Conservation (phyloP, 768 basidiomycete genomes). For the Pluteus cervinus region DNA sequence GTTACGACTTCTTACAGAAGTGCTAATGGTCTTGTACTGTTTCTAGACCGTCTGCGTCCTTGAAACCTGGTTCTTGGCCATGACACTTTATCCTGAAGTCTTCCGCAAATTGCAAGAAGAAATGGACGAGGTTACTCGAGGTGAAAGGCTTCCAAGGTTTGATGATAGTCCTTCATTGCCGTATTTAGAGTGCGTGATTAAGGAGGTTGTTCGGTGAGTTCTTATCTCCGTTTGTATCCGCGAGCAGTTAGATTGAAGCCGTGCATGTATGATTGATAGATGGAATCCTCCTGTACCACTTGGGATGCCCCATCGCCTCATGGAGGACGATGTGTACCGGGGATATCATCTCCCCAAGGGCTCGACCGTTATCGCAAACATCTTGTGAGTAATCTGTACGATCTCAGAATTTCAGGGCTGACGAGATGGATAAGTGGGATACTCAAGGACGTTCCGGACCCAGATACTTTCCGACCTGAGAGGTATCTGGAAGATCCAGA, state of each 20-base stretch:
- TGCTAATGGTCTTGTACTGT: no score
- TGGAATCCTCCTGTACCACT: conserved; percentile 44
- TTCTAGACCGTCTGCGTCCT: conserved; percentile 44
- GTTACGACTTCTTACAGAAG: neutral
- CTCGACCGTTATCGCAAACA: conserved; percentile 36
- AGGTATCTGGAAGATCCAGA: conserved; percentile 35
- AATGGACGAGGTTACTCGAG: conserved; percentile 41
- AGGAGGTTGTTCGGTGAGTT: conserved; percentile 40
- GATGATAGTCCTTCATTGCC: conserved; percentile 37
- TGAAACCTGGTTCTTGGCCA: conserved; percentile 45
- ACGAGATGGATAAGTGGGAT: no score
- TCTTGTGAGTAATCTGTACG: conserved; percentile 38
- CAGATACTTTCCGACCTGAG: conserved; percentile 43
- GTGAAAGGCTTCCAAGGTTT: conserved; percentile 39
- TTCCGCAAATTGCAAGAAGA: conserved; percentile 44
- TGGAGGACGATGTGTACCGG: conserved; percentile 44
- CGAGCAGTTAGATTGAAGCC: no score
- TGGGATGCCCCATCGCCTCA: conserved; percentile 46
- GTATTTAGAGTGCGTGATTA: conserved; percentile 41
- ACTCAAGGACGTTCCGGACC: conserved; percentile 37
- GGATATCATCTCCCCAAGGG: conserved; percentile 41
- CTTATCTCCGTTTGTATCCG: conserved; percentile 2
- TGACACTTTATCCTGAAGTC: conserved; percentile 47
- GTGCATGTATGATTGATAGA: no score
- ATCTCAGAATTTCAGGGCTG: no score